phyloP scores from a whole-genome alignment of 2,329 filamentous ascomycete genomes.

The Penicillium sp. region DNA sequence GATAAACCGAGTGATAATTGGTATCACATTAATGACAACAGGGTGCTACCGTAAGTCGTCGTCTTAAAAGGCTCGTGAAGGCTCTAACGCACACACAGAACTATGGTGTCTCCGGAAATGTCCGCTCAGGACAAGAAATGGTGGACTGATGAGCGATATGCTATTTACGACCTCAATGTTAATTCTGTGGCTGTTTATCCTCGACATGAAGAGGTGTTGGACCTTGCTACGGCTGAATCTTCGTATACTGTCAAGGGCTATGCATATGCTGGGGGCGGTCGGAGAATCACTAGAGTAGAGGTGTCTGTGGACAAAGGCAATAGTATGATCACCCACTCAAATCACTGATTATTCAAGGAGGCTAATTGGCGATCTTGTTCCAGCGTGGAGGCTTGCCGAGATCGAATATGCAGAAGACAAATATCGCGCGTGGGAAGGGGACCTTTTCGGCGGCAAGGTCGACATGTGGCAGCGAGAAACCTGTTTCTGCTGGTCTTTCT shows the following conservation, averaged over 20 bases:
- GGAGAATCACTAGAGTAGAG: conserved; percentile 77
- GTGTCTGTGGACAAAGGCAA: conserved; percentile 79
- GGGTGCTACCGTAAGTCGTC: conserved; percentile 67
- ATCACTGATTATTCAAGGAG: not conserved
- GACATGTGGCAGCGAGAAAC: conserved; percentile 81
- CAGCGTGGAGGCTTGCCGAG: conserved; percentile 70
- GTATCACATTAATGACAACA: conserved; percentile 94
- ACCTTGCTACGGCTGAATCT: conserved; percentile 47
- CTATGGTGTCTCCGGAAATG: conserved; percentile 78
- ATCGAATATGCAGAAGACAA: conserved; percentile 82
- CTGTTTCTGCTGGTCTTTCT: conserved; percentile 91
- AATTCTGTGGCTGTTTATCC: conserved; percentile 82
- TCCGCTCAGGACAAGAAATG: conserved; percentile 69
- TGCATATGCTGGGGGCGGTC: conserved; percentile 85
- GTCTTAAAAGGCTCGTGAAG: not conserved
- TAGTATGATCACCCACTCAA: conserved; percentile 33
- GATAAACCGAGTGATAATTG: conserved; percentile 81
- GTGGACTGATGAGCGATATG: conserved; percentile 88
- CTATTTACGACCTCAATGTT: conserved; percentile 86
- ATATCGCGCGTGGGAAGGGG: conserved; percentile 65
- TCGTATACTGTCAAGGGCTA: conserved; percentile 73
- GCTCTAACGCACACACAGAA: conserved; percentile 42
- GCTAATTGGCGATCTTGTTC: conserved; percentile 8
- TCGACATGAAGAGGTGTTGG: conserved; percentile 69
- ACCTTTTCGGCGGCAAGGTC: conserved; percentile 70